These are phyloP conservation scores for Tuber calosporum DNA, from an alignment of 495 filamentous ascomycete species.

Conservation along the genomic window DNA sequence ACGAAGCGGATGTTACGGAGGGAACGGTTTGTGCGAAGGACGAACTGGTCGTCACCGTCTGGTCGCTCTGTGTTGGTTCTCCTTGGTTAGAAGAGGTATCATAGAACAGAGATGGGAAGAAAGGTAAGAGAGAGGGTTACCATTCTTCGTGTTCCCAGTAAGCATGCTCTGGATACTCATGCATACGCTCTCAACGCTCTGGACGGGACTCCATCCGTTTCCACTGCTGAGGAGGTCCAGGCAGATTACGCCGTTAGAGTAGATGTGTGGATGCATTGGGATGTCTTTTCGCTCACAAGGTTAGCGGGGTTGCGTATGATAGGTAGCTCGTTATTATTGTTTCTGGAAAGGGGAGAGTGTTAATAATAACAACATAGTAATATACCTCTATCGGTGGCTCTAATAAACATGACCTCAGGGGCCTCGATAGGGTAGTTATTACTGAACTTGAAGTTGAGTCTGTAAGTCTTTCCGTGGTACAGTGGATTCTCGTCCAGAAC, in stretches of 20 bases:
- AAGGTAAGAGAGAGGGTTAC: conserved; percentile 9
- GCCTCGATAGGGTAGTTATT: conserved; percentile 87
- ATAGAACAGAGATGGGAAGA: neutral
- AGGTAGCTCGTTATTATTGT: neutral
- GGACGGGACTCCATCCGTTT: conserved; percentile 89
- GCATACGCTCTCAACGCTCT: conserved; percentile 93
- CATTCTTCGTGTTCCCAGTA: conserved; percentile 84
- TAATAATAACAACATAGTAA: neutral
- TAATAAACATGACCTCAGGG: conserved; percentile 84
- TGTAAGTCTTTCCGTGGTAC: conserved; percentile 70
- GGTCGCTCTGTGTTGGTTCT: conserved; percentile 29
- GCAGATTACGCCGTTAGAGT: conserved; percentile 96
- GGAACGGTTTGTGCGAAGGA: conserved; percentile 33
- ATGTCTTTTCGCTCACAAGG: conserved; percentile 54
- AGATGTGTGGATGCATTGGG: conserved; percentile 95
- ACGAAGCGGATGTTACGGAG: conserved; percentile 39
- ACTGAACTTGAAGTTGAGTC: conserved; percentile 80
- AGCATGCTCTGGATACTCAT: conserved; percentile 99
- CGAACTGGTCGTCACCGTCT: conserved; percentile 39
- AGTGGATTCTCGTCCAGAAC: conserved; percentile 89
- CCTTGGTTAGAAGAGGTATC: neutral
- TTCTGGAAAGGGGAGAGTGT: neutral
- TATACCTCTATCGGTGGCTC: conserved; percentile 43
- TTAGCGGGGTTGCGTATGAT: conserved; percentile 8
- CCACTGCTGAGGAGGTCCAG: conserved; percentile 75